Evolutionary conservation across 495 filamentous ascomycete species (phyloP), one percentile per base, ranked within the genome.

Genomic region (Neurospora sp.): DNA sequence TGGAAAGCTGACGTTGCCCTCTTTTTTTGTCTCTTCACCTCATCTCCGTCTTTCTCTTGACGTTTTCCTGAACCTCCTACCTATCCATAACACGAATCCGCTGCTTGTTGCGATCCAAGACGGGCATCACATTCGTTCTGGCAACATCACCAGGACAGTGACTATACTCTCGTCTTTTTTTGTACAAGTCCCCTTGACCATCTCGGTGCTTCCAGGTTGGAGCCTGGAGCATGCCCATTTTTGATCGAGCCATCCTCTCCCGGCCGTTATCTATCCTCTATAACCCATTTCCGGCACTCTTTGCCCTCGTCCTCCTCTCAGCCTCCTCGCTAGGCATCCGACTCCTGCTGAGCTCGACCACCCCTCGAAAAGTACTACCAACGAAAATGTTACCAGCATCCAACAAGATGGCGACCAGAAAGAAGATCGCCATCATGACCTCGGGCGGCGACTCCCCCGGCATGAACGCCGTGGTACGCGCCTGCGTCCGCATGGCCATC

Each of bases 361-460:
- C 37, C 20, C 27, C 69, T 73, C 42, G 6, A 66, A 31, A 20
- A 54, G 69, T 23, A 18, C 46, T 38, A 66, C 70, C 69, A 37
- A 46, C 44, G 9, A 42, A 44, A 9, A 35, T 70, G 70, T 69
- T 69, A 37, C 18, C 76, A 38, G 72, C 27, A 44, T 41, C 66
- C 31, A 23, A 69, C 71, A 81, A 71, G 38, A 86, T 85, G 85
- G 77, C 80, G 39, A 54, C 78, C 18, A 91, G 90, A 80, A 94
- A 95, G 84, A 90, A 91, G 76, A 96, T 99, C 78, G 96, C 89
- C 69, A 91, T 98, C 74, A 93, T 99, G 91, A 99, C 96, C 74
- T 96, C 92, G 74, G 96, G 96, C 75, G 96, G 96, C 77, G 96
- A 99, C 86, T 93, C 95, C 46, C 96, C 96, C 5, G 96, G 96